These are phyloP conservation scores for Xylaria grammica DNA, from an alignment of 495 filamentous ascomycete species.

Conservation along the genomic window DNA sequence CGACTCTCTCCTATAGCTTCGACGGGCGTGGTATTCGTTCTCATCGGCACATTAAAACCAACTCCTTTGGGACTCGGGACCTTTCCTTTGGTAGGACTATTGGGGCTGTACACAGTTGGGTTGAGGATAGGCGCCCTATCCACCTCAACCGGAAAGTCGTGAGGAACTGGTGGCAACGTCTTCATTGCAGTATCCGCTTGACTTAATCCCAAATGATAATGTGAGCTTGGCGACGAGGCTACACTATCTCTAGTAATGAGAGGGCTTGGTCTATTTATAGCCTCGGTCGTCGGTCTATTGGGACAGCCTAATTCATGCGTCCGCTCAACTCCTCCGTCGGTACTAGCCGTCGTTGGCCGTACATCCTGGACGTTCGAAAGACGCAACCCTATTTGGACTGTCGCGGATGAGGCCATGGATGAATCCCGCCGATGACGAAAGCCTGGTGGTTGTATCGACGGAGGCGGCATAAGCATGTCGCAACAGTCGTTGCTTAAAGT, in stretches of 20 bases:
- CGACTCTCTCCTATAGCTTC: conserved; percentile 8
- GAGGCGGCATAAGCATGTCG: conserved; percentile 47
- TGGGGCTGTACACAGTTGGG: conserved; percentile 47
- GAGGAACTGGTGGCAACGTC: conserved; percentile 41
- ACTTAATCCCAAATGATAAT: conserved; percentile 25
- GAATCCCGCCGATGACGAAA: conserved; percentile 49
- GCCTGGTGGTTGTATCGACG: conserved; percentile 41
- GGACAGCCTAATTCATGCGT: conserved; percentile 45
- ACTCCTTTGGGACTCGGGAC: conserved; percentile 51
- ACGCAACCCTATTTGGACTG: conserved; percentile 55
- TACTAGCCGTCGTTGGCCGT: conserved; percentile 32
- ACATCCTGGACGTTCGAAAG: conserved; percentile 53
- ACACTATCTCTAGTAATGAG: conserved; percentile 24
- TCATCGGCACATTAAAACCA: conserved; percentile 42
- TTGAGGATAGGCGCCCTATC: conserved; percentile 39
- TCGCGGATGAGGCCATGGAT: conserved; percentile 51
- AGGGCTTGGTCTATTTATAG: conserved; percentile 35
- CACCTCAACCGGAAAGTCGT: conserved; percentile 17
- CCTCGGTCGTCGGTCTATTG: conserved; percentile 26
- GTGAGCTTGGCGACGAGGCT: conserved; percentile 18
- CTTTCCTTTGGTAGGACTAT: conserved; percentile 47
- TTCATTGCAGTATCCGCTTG: conserved; percentile 41
- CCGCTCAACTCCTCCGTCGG: conserved; percentile 29
- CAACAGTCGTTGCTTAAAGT: conserved; percentile 21
- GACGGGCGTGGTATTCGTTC: conserved; percentile 33